These are phyloP conservation scores for Chrysoporthe cubensis DNA, from an alignment of 2,329 filamentous ascomycete species.

Conservation along the genomic window DNA sequence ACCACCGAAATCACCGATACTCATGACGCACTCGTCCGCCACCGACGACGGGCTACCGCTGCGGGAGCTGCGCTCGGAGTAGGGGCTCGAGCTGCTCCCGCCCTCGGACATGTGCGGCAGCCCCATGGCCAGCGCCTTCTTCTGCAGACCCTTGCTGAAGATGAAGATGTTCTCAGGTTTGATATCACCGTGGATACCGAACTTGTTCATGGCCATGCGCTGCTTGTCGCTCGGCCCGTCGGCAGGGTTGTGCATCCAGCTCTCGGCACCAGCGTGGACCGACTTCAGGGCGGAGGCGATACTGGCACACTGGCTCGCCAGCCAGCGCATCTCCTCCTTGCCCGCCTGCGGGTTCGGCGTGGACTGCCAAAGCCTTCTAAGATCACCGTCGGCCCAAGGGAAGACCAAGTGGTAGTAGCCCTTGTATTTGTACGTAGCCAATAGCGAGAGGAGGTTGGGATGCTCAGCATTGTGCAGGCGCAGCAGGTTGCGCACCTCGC, in stretches of 20 bases:
- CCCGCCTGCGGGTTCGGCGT: slow-evolving; percentile 27
- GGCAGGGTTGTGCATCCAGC: slow-evolving; percentile 23
- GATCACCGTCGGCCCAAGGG: slow-evolving; percentile 29
- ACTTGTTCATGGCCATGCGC: slow-evolving; percentile 27
- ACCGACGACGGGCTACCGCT: slow-evolving; percentile 22
- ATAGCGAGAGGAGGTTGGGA: slow-evolving; percentile 28
- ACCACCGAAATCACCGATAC: slow-evolving; percentile 29
- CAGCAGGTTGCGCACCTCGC: slow-evolving; percentile 29
- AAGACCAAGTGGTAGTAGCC: slow-evolving; percentile 30
- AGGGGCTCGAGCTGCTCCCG: slow-evolving; percentile 11
- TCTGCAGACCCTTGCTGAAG: slow-evolving; percentile 27
- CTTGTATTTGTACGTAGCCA: slow-evolving; percentile 29
- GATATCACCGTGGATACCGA: slow-evolving; percentile 30
- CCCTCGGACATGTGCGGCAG: slow-evolving; percentile 21
- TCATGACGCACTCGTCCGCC: slow-evolving; percentile 21
- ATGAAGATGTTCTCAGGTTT: slow-evolving; percentile 31
- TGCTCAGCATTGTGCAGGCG: slow-evolving; percentile 28
- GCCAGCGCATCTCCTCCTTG: slow-evolving; percentile 28
- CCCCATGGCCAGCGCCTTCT: slow-evolving; percentile 26
- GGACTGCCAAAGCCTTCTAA: slow-evolving; percentile 28
- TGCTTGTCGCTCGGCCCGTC: slow-evolving; percentile 25
- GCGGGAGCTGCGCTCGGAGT: slow-evolving; percentile 18
- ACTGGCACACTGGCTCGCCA: slow-evolving; percentile 27
- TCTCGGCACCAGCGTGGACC: slow-evolving; percentile 29
- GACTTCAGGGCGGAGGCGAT: slow-evolving; percentile 29